These are phyloP conservation scores for Globisporangium yorkense DNA, from an alignment of 352 stramenopile genomes.

Conservation along the genomic window DNA sequence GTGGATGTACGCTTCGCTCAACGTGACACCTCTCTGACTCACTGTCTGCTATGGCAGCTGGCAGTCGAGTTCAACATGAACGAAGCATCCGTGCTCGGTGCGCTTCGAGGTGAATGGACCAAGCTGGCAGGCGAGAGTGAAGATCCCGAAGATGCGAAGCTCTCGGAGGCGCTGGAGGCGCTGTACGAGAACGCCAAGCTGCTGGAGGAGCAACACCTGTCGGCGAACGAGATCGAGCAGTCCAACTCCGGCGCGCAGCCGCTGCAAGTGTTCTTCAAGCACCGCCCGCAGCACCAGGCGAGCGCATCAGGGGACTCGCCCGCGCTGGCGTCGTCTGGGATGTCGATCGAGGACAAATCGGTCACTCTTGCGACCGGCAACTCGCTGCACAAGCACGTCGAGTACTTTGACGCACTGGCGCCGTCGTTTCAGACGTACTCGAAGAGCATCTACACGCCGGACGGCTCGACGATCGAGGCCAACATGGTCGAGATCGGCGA, in stretches of 20 bases:
- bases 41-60: slow-evolving; percentile 28
- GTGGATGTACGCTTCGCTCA: background rate
- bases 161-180: slow-evolving; percentile 40
- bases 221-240: slow-evolving; percentile 31
- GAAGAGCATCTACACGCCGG: slow-evolving; percentile 61
- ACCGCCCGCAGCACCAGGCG: slow-evolving; percentile 39
- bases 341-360: slow-evolving; percentile 22
- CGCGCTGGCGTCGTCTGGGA: slow-evolving; percentile 3
- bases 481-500: slow-evolving; percentile 63
- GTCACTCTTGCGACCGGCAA: slow-evolving; percentile 36
- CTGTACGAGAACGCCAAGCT: slow-evolving; percentile 41
- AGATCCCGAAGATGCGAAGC: slow-evolving; percentile 21
- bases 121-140: slow-evolving; percentile 12
- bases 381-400: slow-evolving; percentile 37
- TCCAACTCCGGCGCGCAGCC: slow-evolving; percentile 28
- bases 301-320: slow-evolving; percentile 12
- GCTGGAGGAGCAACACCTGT: slow-evolving; percentile 34
- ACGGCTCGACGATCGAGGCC: slow-evolving; percentile 70
- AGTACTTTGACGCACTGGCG: slow-evolving; percentile 65
- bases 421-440: slow-evolving; percentile 50
- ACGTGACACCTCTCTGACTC: background rate
- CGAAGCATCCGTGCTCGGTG: slow-evolving; percentile 41
- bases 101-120: slow-evolving; percentile 50
- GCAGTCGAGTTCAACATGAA: slow-evolving; percentile 72
- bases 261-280: slow-evolving; percentile 83